Conservation (phyloP, 2,329 filamentous ascomycete species). For the Aureobasidium sp. region DNA sequence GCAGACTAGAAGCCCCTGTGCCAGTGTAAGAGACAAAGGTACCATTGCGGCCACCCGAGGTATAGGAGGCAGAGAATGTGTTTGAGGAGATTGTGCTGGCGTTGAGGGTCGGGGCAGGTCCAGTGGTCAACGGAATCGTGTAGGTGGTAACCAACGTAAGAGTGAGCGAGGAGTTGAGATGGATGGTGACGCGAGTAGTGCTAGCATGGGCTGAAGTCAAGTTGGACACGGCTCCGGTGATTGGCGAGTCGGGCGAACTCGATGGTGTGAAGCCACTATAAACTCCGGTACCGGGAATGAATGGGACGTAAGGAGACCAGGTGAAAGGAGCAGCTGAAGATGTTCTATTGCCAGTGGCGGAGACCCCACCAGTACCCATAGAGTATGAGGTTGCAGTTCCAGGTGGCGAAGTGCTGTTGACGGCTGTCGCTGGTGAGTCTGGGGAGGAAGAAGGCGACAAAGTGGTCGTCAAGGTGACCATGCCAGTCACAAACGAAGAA, state of each 20-base stretch:
- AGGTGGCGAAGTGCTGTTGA: conserved; percentile 14
- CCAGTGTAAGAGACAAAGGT: not conserved
- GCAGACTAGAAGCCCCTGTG: not conserved
- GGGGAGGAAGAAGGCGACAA: conserved; percentile 25
- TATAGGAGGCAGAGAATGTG: not conserved
- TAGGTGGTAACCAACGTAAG: not conserved
- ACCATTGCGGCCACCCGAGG: not conserved
- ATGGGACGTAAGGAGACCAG: not conserved
- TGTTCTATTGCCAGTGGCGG: not conserved
- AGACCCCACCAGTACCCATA: not conserved
- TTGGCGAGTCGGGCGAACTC: not conserved
- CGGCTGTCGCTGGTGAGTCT: conserved; percentile 18
- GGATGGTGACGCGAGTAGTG: not conserved
- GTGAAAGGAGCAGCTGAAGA: not conserved
- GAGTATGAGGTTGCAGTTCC: conserved; percentile 8
- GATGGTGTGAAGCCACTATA: not conserved
- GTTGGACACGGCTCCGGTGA: not conserved
- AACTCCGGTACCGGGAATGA: not conserved
- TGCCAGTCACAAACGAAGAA: conserved; percentile 7
- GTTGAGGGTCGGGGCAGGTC: not conserved
- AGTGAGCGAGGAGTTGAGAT: conserved; percentile 1
- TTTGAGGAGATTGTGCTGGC: not conserved
- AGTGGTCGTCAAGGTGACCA: conserved; percentile 5
- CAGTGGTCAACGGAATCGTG: not conserved
- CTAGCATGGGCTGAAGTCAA: not conserved